A percentile compares a stretch with the other conserved stretches of the same genome.
Conservation (phyloP, 2,329 filamentous ascomycete species). For the Nothophaeocryptopus gaeumannii region DNA sequence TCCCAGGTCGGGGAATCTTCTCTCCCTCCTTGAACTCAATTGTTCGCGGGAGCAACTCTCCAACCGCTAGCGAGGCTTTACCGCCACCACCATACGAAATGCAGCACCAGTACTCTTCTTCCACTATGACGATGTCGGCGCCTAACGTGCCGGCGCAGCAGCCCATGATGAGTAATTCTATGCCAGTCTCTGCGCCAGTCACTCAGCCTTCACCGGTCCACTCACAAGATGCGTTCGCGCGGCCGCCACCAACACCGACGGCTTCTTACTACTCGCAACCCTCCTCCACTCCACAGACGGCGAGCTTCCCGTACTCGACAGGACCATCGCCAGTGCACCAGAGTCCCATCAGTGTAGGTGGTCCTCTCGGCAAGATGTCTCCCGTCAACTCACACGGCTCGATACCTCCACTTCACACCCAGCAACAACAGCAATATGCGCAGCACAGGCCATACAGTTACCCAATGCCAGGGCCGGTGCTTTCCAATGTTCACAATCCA, state of each 20-base stretch:
- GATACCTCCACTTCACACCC: conserved; percentile 47
- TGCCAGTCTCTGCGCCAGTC: conserved; percentile 31
- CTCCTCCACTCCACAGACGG: conserved; percentile 51
- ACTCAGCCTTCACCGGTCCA: conserved; percentile 53
- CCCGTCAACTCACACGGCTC: conserved; percentile 47
- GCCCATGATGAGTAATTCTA: conserved; percentile 42
- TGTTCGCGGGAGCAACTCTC: conserved; percentile 56
- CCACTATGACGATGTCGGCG: conserved; percentile 56
- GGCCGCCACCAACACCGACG: conserved; percentile 59
- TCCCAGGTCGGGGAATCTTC: conserved; percentile 53
- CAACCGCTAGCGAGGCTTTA: conserved; percentile 60
- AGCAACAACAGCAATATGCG: conserved; percentile 38
- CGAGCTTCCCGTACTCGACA: conserved; percentile 48
- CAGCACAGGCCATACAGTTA: conserved; percentile 55
- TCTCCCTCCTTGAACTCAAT: conserved; percentile 56
- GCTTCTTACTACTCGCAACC: conserved; percentile 62
- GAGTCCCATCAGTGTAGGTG: conserved; percentile 48
- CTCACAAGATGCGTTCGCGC: conserved; percentile 56
- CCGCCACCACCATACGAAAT: conserved; percentile 66
- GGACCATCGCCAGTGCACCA: conserved; percentile 51
- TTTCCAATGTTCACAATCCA: conserved; percentile 76
- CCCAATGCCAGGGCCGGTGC: conserved; percentile 64
- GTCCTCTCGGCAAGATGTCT: conserved; percentile 51
- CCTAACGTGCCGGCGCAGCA: conserved; percentile 47
- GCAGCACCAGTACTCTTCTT: conserved; percentile 57